Evolutionary conservation across 352 stramenopile genomes (phyloP), one percentile per base, ranked within the genome.

Genomic region (Pythium sp.): DNA sequence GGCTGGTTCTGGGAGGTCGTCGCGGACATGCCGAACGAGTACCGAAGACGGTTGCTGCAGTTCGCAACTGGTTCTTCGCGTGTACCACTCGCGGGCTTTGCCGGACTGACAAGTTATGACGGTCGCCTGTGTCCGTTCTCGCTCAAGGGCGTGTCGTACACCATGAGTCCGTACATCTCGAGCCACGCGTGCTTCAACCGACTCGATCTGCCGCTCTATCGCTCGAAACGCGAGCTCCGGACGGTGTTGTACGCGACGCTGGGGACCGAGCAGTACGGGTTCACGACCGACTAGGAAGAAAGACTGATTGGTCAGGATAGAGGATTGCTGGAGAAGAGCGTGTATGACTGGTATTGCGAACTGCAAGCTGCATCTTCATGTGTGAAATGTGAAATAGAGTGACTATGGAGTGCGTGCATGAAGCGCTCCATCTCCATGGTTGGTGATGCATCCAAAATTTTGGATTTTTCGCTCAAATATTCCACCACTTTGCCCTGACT

Each of bases 1-100:
- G 32, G 32, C 28, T 99, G 95, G 96, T 99, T 99, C 72, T 99
- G 97, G 97, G 97, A 98, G 24, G 15, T 62, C 4, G 63, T 68
- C 2, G 4, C 3, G 3, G 63, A 68, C 3, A 68, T 68, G 63
- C 63, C 63, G 22, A 68, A 68, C 41, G 63, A 68, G 41, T 68
- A 68, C 38, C 53, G 56, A 7, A 24, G 54, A 5, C 8, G 64
- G 15, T 26, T 69, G 38, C 32, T 69, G 24, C 55, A 60, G 15
- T 70, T 70, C 14, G 20, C 64, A n/a, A 70, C 64, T 20, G 64
- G 64, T 2, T 64, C 43, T 20, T 65, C 64, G 3, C 56, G 64
- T 1, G 64, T 65, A 3, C 64, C 64, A 12, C 18, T 65, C 14
- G 41, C 28, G 15, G 64, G 64, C 0, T 70, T 70, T 38, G 47